A percentile compares a stretch with the other conserved stretches of the same genome.
Evolutionary conservation across 2,329 filamentous ascomycete species (phyloP).

Genomic region (Bisporella sp.): DNA sequence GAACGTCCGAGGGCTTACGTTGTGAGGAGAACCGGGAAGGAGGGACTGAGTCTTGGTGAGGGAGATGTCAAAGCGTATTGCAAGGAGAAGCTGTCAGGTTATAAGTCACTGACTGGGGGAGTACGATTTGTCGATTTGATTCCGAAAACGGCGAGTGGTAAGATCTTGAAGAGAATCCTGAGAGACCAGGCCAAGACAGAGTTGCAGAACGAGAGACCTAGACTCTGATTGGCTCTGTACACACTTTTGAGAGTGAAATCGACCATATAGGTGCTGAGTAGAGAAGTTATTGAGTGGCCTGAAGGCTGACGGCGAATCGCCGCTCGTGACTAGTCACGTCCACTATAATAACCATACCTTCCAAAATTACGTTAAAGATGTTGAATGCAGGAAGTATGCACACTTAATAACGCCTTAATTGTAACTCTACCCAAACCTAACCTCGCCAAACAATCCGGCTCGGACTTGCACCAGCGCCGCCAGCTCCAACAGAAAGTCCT

Average conservation of each 20-base stretch:
- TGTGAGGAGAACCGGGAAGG: slow-evolving; percentile 36
- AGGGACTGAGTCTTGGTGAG: slow-evolving; percentile 23
- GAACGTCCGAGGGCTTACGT: slow-evolving; percentile 46
- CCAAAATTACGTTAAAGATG: too few relatives aligned
- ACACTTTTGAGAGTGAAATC: too few relatives aligned
- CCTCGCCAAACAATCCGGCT: slow-evolving; percentile 69
- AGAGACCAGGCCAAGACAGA: slow-evolving; percentile 24
- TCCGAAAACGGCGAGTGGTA: slow-evolving; percentile 58
- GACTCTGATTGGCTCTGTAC: background rate
- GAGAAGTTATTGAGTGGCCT: too few relatives aligned
- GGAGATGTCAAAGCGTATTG: slow-evolving; percentile 49
- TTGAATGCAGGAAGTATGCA: too few relatives aligned
- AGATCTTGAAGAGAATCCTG: slow-evolving; percentile 39
- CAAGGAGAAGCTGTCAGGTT: slow-evolving; percentile 48
- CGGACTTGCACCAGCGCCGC: slow-evolving; percentile 67
- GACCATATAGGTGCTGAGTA: too few relatives aligned
- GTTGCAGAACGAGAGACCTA: background rate
- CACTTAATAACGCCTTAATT: too few relatives aligned
- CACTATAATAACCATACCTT: too few relatives aligned
- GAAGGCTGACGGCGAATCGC: too few relatives aligned
- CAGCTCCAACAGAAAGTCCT: slow-evolving; percentile 71
- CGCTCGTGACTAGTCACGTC: too few relatives aligned
- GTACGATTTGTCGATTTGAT: slow-evolving; percentile 59
- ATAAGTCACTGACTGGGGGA: slow-evolving; percentile 64
- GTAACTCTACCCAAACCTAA: slow-evolving; percentile 41